Evolutionary conservation across 2,329 filamentous ascomycete species (phyloP).

Genomic region (Orbilia javanica): DNA sequence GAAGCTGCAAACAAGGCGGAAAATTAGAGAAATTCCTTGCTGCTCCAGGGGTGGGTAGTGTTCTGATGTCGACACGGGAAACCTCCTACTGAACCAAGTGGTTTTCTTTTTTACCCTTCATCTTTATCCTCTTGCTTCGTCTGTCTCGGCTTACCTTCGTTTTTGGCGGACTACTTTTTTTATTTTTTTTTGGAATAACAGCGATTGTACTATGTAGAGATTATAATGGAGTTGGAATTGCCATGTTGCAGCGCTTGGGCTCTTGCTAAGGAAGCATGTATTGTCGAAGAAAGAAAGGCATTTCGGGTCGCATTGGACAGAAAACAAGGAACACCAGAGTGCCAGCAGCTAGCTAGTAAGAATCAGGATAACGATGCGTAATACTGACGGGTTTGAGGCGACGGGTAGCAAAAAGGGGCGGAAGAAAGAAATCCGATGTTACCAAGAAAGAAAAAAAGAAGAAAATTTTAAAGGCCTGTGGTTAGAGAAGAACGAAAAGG

Average conservation of each 20-base stretch:
- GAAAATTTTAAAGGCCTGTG: neutral
- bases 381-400: neutral
- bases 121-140: neutral
- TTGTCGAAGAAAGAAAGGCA: neutral
- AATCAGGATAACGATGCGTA: neutral
- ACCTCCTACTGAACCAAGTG: neutral
- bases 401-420: too few relatives aligned
- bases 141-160: neutral
- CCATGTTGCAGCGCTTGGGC: conserved; percentile 2
- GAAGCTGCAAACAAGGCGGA: conserved; percentile 14
- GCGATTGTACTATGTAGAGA: conserved; percentile 22
- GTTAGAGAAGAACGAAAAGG: neutral
- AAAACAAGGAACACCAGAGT: conserved; percentile 8
- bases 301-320: conserved; percentile 11
- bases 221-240: conserved; percentile 26
- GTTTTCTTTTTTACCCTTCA: neutral
- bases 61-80: neutral
- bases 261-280: conserved; percentile 10
- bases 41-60: neutral
- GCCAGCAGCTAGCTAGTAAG: neutral
- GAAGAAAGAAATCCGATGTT: neutral
- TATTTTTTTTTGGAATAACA: neutral
- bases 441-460: neutral
- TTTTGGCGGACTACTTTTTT: neutral
- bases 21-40: conserved; percentile 8